phyloP scores from a whole-genome alignment of 768 basidiomycete species.

The Tulasnella sp. region DNA sequence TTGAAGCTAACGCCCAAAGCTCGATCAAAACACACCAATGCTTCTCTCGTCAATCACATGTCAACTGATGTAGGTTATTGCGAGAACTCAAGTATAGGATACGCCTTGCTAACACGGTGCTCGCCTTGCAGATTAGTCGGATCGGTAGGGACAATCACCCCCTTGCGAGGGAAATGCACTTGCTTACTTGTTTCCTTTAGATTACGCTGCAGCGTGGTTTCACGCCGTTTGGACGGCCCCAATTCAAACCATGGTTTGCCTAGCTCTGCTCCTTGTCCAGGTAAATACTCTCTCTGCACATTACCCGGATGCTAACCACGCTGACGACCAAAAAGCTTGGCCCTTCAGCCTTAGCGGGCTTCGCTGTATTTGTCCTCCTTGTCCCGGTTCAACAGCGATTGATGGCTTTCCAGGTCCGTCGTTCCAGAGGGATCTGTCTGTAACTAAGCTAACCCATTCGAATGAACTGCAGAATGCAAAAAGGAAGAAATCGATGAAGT shows the following conservation, averaged over 20 bases:
- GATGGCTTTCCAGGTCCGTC: conserved; percentile 71
- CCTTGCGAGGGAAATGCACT: neutral
- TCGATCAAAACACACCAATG: conserved; percentile 63
- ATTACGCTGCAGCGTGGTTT: conserved; percentile 68
- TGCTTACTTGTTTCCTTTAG: conserved; percentile 40
- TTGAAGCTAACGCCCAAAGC: conserved; percentile 72
- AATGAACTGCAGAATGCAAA: conserved; percentile 51
- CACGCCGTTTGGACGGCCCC: conserved; percentile 47
- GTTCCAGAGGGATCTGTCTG: neutral
- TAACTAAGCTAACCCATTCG: conserved; percentile 49
- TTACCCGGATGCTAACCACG: neutral
- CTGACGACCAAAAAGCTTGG: conserved; percentile 55
- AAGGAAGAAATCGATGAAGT: conserved; percentile 76
- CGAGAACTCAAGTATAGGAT: neutral
- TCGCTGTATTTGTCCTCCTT: conserved; percentile 66
- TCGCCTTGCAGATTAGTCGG: conserved; percentile 25
- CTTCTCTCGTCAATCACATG: conserved; percentile 62
- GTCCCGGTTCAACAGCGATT: conserved; percentile 72
- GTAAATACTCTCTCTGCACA: neutral
- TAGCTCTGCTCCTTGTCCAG: conserved; percentile 61
- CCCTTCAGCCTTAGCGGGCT: conserved; percentile 57
- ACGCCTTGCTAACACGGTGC: neutral
- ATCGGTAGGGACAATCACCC: neutral
- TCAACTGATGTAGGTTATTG: conserved; percentile 60
- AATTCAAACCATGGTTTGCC: conserved; percentile 76